Evolutionary conservation across 2,329 filamentous ascomycete genomes (phyloP).

Genomic region (Coniochaeta sp.): DNA sequence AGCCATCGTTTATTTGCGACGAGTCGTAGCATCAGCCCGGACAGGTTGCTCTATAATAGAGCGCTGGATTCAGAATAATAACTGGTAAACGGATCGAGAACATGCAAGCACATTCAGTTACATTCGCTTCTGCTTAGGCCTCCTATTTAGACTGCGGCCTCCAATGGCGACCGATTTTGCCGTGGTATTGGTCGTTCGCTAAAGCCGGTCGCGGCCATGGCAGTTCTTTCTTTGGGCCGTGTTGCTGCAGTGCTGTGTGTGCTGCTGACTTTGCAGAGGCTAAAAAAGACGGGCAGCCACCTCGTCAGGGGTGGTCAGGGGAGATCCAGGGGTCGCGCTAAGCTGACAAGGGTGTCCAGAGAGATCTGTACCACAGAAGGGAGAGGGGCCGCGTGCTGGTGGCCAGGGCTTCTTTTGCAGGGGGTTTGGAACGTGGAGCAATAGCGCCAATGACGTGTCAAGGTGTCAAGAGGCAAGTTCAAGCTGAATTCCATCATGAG

Average conservation of each 20-base stretch:
- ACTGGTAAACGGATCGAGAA: not conserved
- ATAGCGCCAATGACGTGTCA: not conserved
- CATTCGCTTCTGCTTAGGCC: not conserved
- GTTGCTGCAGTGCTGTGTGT: not conserved
- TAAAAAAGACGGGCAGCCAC: not conserved
- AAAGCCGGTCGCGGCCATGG: conserved; percentile 1
- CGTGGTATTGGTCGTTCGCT: conserved; percentile 1
- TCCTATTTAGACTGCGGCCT: not conserved
- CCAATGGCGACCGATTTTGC: not conserved
- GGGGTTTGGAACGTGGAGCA: not conserved
- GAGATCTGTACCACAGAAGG: not conserved
- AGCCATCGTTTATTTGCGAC: not conserved
- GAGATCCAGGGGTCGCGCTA: conserved; percentile 2
- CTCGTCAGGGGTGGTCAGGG: not conserved
- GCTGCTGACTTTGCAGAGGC: not conserved
- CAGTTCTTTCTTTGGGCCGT: not conserved
- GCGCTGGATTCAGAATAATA: not conserved
- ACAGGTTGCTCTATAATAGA: not conserved
- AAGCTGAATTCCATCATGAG: not conserved
- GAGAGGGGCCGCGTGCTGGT: conserved; percentile 1
- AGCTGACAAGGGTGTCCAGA: not conserved
- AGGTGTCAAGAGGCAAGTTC: not conserved
- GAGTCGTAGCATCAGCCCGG: not conserved
- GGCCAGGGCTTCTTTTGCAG: not conserved
- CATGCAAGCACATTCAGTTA: not conserved